phyloP scores from a whole-genome alignment of 2,329 filamentous ascomycete species.

The Endocalyx cinctus region DNA sequence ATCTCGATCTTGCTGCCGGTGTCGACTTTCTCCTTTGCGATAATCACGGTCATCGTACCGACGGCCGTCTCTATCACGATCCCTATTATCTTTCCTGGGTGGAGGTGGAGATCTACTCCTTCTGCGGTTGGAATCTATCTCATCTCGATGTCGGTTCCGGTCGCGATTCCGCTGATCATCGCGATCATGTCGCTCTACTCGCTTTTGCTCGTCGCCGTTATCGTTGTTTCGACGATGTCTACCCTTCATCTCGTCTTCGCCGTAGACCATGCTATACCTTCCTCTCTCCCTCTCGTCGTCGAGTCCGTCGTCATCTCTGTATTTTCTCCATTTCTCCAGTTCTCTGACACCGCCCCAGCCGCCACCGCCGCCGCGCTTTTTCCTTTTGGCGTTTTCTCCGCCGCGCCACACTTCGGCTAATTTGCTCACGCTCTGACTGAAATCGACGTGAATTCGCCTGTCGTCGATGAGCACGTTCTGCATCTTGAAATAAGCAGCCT shows the following conservation, averaged over 20 bases:
- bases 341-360: constrained; percentile 89
- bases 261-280: constrained; percentile 79
- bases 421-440: constrained; percentile 89
- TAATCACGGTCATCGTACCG: no score
- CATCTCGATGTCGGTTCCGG: no score
- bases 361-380: constrained; percentile 47
- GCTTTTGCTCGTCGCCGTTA: no score
- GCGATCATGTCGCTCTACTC: no score
- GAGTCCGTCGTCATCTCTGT: constrained; percentile 60
- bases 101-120: no score
- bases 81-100: no score
- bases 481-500: constrained; percentile 98
- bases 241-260: constrained; percentile 62
- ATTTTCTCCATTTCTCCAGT: constrained; percentile 87
- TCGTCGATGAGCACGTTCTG: constrained; percentile 96
- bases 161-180: no score
- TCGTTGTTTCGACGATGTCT: no score
- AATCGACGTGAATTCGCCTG: constrained; percentile 95
- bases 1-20: no score
- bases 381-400: constrained; percentile 76
- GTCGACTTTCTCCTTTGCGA: no score
- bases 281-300: constrained; percentile 33
- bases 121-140: no score
- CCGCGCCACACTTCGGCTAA: constrained; percentile 86
- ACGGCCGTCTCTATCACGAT: no score